A percentile compares a stretch with the other conserved stretches of the same genome.
These are phyloP conservation scores for Cicer bijugum DNA, from an alignment of 306 rosid species.

Conservation along the genomic window DNA sequence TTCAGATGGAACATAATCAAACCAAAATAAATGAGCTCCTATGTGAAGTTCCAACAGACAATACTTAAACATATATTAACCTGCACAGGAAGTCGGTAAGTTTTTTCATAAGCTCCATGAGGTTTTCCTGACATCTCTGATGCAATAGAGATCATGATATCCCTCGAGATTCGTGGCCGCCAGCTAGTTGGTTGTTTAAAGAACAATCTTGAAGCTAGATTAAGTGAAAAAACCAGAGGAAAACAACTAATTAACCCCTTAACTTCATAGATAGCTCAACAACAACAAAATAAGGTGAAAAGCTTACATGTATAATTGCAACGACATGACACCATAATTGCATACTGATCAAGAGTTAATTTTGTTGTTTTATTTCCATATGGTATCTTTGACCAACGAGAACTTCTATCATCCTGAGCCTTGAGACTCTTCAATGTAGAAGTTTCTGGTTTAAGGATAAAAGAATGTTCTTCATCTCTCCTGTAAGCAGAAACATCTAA, in stretches of 20 bases:
- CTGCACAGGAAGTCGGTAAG: conserved; percentile 76
- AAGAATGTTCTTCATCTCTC: conserved; percentile 96
- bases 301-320: conserved; percentile 81
- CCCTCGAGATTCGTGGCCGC: conserved; percentile 79
- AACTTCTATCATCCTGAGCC: conserved; percentile 58
- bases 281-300: conserved; percentile 27
- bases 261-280: conserved; percentile 34
- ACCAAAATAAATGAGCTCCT: conserved; percentile 24
- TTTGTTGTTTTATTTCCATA: conserved; percentile 57
- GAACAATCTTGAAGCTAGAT: conserved; percentile 77
- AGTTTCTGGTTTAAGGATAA: conserved; percentile 80
- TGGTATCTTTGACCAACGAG: conserved; percentile 53
- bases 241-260: conserved; percentile 39
- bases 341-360: conserved; percentile 68
- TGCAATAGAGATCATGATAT: conserved; percentile 81
- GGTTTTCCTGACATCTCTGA: conserved; percentile 68
- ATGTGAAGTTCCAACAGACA: conserved; percentile 20
- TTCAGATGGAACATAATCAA: conserved; percentile 32
- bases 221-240: conserved; percentile 32
- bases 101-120: conserved; percentile 56
- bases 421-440: conserved; percentile 65
- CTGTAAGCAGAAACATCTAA: conserved; percentile 58
- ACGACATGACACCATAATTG: conserved; percentile 91
- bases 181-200: conserved; percentile 89
- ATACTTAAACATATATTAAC: conserved; percentile 50